phyloP scores from a whole-genome alignment of 1,139 yeast genomes.

The Saccharomyces hybrid region DNA sequence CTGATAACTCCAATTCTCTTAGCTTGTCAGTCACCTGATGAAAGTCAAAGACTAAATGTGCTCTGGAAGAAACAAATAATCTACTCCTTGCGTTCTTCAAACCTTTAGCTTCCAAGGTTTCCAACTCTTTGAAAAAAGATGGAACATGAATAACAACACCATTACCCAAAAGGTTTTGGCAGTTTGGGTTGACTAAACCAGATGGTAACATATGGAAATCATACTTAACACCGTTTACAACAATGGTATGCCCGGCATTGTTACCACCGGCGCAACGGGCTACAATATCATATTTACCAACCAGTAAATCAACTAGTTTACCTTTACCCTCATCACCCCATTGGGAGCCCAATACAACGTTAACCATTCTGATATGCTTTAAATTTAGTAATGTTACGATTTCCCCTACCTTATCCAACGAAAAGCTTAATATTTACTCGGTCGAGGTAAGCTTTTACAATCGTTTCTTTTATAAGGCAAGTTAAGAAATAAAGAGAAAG shows the following conservation, averaged over 20 bases:
- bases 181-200: slow-evolving; percentile 88
- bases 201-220: slow-evolving; percentile 99
- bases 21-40: slow-evolving; percentile 95
- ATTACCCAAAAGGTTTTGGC: slow-evolving; percentile 83
- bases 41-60: slow-evolving; percentile 94
- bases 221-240: slow-evolving; percentile 77
- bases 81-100: slow-evolving; percentile 65
- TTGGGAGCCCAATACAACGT: slow-evolving; percentile 91
- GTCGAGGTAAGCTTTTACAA: background rate
- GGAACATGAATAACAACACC: slow-evolving; percentile 97
- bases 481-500: background rate
- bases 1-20: slow-evolving; percentile 84
- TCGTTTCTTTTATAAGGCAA: background rate
- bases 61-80: slow-evolving; percentile 83
- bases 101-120: slow-evolving; percentile 72
- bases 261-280: slow-evolving; percentile 99
- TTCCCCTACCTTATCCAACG: background rate
- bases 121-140: slow-evolving; percentile 82
- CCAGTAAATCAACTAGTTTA: slow-evolving; percentile 85
- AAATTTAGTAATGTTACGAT: background rate
- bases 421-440: background rate
- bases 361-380: slow-evolving; percentile 31
- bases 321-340: slow-evolving; percentile 99
- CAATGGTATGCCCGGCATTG: slow-evolving; percentile 98
- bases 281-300: slow-evolving; percentile 91